Evolutionary conservation across 805 yeast genomes (phyloP), one percentile per base, ranked within the genome.

Genomic region (Saccharomycopsis lassenensis): DNA sequence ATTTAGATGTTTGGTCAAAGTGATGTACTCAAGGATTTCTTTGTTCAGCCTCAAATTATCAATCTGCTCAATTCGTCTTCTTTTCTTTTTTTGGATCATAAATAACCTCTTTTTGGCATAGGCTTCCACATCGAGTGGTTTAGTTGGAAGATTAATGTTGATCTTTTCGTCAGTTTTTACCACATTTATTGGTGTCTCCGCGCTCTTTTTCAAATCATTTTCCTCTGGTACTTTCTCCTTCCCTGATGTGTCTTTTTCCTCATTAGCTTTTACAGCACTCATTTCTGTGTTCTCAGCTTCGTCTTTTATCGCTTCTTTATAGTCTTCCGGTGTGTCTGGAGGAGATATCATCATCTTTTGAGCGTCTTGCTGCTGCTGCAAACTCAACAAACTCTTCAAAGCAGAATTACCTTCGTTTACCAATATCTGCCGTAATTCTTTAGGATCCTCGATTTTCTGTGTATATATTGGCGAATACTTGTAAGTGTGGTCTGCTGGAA

Each of bases 401-500:
- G 95, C 93, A 35, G 75, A 60, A 38, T 82, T 63, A 21, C 94
- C 82, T 53, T 89, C 96, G 34, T 74, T 76, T 2, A 84, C 87
- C 35, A 87, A 62, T 48, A 71, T 71, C 37, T 80, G 71, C 44
- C 89, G 65, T 37, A 89, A 65, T 39, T 69, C 62, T 45, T 78
- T 72, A 42, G 87, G 83, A 49, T 84, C 89, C 1, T 76, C 69
- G 11, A 76, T 57, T 15, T 77, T 63, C 17, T 71, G 62, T 38
- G 76, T 66, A 52, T 63, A 86, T 44, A 67, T 66, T 0, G 94
- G 80, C 0, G 95, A 81, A 38, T 76, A 70, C 55, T 73, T 75
- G 53, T 80, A 89, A 0, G 97, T 89, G 56, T 87, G 93, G 49
- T 85, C 94, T 0, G 97, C 95, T 1, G 98, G 98, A 20, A 89